Conservation (phyloP, 1,284 basidiomycete species). For the Melampsora americana region DNA sequence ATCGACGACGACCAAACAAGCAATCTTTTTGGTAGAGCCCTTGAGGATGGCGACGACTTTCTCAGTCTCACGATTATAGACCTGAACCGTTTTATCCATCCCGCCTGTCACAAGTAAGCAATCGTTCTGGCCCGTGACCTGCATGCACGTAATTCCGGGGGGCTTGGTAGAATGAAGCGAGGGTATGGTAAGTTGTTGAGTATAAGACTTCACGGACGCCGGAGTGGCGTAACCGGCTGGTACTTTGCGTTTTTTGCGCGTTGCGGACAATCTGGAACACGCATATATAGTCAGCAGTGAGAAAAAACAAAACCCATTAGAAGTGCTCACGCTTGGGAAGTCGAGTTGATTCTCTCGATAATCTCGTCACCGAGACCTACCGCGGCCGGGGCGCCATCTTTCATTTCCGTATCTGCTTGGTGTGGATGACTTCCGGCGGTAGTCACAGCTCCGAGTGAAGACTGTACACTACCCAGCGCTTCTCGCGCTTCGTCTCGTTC, state of each 20-base stretch:
- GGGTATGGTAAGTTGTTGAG: slow-evolving; percentile 71
- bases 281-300: slow-evolving; percentile 12
- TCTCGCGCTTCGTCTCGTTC: slow-evolving; percentile 97
- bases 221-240: slow-evolving; percentile 73
- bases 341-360: slow-evolving; percentile 73
- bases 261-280: slow-evolving; percentile 64
- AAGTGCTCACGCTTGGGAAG: slow-evolving; percentile 61
- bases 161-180: slow-evolving; percentile 91
- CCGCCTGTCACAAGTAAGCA: slow-evolving; percentile 86
- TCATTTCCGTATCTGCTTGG: slow-evolving; percentile 76
- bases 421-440: slow-evolving; percentile 55
- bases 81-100: slow-evolving; percentile 89
- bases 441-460: slow-evolving; percentile 72
- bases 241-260: slow-evolving; percentile 88
- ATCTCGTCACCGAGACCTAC: slow-evolving; percentile 67
- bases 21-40: slow-evolving; percentile 91
- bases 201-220: slow-evolving; percentile 71
- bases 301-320: slow-evolving; percentile 12
- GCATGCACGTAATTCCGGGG: slow-evolving; percentile 77
- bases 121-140: slow-evolving; percentile 64
- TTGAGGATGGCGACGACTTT: slow-evolving; percentile 88
- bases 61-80: slow-evolving; percentile 82
- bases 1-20: slow-evolving; percentile 62
- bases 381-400: slow-evolving; percentile 61
- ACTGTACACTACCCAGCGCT: slow-evolving; percentile 83